Percentiles rank a stretch among this genome's conserved stretches.
phyloP scores from a whole-genome alignment of 2,329 filamentous ascomycete genomes.

The Fusarium sp. region DNA sequence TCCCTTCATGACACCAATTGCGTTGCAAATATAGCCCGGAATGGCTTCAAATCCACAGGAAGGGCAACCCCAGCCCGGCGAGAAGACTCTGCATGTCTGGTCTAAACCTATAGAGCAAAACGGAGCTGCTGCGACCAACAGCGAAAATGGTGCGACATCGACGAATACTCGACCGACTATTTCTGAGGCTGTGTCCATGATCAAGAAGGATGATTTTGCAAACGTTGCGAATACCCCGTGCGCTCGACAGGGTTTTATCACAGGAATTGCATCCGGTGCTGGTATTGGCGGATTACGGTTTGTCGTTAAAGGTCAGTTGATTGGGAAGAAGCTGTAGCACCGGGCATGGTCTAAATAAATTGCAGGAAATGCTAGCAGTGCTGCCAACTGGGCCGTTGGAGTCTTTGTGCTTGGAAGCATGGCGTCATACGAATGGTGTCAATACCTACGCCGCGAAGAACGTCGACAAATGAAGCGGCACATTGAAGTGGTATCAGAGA shows the following conservation, averaged over 20 bases:
- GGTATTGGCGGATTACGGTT: slow-evolving; percentile 79
- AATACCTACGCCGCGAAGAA: slow-evolving; percentile 79
- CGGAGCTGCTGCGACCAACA: slow-evolving; percentile 34
- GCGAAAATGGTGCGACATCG: slow-evolving; percentile 37
- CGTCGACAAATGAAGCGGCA: slow-evolving; percentile 85
- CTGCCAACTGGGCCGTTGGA: slow-evolving; percentile 88
- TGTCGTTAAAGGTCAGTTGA: slow-evolving; percentile 76
- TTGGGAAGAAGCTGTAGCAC: neutral
- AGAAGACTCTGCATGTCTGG: slow-evolving; percentile 55
- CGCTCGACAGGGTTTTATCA: slow-evolving; percentile 82
- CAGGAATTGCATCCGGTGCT: slow-evolving; percentile 84
- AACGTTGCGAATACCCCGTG: slow-evolving; percentile 85
- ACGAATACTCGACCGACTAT: slow-evolving; percentile 56
- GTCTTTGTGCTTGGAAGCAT: slow-evolving; percentile 78
- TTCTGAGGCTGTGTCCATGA: slow-evolving; percentile 72
- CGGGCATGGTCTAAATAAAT: slow-evolving; percentile 22
- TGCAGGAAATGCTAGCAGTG: slow-evolving; percentile 57
- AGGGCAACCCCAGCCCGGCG: slow-evolving; percentile 42
- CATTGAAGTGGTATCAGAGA: slow-evolving; percentile 73
- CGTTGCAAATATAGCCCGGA: slow-evolving; percentile 50
- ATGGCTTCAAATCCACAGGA: slow-evolving; percentile 52
- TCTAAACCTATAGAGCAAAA: slow-evolving; percentile 51
- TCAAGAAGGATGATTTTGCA: slow-evolving; percentile 76
- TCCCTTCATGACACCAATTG: slow-evolving; percentile 47
- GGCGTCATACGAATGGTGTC: slow-evolving; percentile 85